Evolutionary conservation across 441 rosid species (phyloP), one percentile per base, ranked within the genome.

Genomic region (Sinapis alba): DNA sequence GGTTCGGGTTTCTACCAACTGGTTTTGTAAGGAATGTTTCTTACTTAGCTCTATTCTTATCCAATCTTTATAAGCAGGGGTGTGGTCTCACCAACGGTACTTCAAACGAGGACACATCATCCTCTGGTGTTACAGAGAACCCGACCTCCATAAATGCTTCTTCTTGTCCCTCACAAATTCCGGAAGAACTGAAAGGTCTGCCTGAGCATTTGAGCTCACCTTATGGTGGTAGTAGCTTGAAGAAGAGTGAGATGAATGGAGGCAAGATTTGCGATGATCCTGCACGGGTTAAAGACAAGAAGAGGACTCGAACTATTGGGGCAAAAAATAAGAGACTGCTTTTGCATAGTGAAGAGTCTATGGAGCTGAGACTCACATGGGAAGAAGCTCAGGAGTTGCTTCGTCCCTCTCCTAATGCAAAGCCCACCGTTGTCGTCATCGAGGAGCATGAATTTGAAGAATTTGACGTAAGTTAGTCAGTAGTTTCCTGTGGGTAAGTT

Each of bases 381-480:
- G 92, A 93, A 73, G 99, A 96, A 87, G 89, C 98, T 77, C 97
- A 96, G 66, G 97, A 88, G 50, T 81, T 96, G 87, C 88, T 96
- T 80, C 96, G 90, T 62, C 98, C 98, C 68, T 82, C 98, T 38
- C 92, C 93, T 54, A 62, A 73, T 76, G 83, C 77, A 69, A 85
- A 75, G 69, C 90, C 97, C 68, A 86, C 68, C 80, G 76, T 87
- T 12, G 85, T 88, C 64, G 81, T 87, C 21, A 80, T 93, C 57
- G 99, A 93, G 71, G 99, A 86, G 65, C 84, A 84, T 77, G 88
- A 93, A 70, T 85, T 96, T 76, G 99, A 96, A 83, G 99, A 93
- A 80, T 96, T 87, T 84, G 96, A 96, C 71, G 99, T 91, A 85
- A 71, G 85, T 85, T 61, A n/a, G 19, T 45, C 27, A 24, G 1